Evolutionary conservation across 176 grass and related monocot genomes (phyloP).

Genomic region (Juncus inflexus): DNA sequence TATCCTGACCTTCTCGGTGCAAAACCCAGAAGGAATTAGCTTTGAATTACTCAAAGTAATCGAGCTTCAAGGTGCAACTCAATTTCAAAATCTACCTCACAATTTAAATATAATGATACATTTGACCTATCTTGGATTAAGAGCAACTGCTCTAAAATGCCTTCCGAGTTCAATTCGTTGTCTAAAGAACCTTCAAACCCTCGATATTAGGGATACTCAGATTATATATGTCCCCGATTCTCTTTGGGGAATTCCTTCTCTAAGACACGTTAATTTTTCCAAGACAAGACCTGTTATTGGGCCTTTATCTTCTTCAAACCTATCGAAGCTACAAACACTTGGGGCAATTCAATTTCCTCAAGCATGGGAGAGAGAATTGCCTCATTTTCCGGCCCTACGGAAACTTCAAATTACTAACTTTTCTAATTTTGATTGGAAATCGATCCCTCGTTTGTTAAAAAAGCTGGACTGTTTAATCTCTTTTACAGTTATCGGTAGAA

Average conservation of each 20-base stretch:
- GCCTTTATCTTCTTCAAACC: not conserved
- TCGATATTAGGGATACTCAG: constrained; percentile 15
- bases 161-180: too few relatives aligned
- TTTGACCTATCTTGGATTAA: not conserved
- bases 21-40: not conserved
- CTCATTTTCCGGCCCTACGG: too few relatives aligned
- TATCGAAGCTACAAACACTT: too few relatives aligned
- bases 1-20: not conserved
- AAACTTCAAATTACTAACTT: too few relatives aligned
- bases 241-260: constrained; percentile 19
- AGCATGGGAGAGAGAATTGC: too few relatives aligned
- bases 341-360: too few relatives aligned
- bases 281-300: constrained; percentile 18
- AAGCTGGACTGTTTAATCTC: too few relatives aligned
- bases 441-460: too few relatives aligned
- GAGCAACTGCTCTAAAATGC: not conserved
- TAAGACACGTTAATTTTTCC: constrained; percentile 25
- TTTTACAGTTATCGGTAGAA: too few relatives aligned
- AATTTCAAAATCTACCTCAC: not conserved
- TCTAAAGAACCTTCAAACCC: constrained; percentile 8
- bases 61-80: not conserved
- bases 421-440: too few relatives aligned
- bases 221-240: not conserved
- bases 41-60: not conserved
- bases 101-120: constrained; percentile 1